Base-by-base conservation (phyloP, 768 basidiomycete species). In the Suillus brevipes region DNA sequence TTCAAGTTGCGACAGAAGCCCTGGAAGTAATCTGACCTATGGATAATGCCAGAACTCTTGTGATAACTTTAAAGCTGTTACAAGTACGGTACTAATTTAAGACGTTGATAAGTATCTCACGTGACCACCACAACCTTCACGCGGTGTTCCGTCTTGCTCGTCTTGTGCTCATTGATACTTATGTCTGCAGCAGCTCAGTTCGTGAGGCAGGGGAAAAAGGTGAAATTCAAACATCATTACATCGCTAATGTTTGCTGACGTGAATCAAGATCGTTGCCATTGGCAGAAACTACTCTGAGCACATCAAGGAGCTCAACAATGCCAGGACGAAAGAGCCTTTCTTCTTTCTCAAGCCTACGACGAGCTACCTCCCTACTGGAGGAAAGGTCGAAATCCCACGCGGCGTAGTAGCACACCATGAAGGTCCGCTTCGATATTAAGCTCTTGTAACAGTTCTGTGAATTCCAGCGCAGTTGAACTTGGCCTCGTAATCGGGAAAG, bases 291-390 rank as follows among this genome's bases (percentile, higher is more conserved):
- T 97, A 97, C 76, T 87, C 85, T 6, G 92, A 92, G 40, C 96
- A 97, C 69, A 89, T 90, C 75, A 94, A 92, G 77, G 97, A 99
- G 73, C 84, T 99, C 42, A 90, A 89, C 72, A 98, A 98, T 74
- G 80, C 90, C 6, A 65, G 47, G 36, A 96, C 97, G 0, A 92
- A 89, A 74, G 96, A 98, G 73, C 97, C 97, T 0, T 98, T 99
- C 83, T 96, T 98, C 85, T 99, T 99, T 82, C 80, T 99, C 34
- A 99, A 99, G 78, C 97, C 97, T 9, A 99, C 97, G 6, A 88
- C 90, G 14, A 94, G 91, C 73, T 99, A 96, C 73, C 72, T 98
- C 28, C 72, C 81, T 25, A 86, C 87, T 18, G 92, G 92, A 0
- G 94, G 92, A 1, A 83, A 85, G 42, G 79, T 99, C 23, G 92